Percentiles rank a stretch among this genome's conserved stretches.
phyloP scores from a whole-genome alignment of 2,329 filamentous ascomycete species.

The Aspergillus tamarii region DNA sequence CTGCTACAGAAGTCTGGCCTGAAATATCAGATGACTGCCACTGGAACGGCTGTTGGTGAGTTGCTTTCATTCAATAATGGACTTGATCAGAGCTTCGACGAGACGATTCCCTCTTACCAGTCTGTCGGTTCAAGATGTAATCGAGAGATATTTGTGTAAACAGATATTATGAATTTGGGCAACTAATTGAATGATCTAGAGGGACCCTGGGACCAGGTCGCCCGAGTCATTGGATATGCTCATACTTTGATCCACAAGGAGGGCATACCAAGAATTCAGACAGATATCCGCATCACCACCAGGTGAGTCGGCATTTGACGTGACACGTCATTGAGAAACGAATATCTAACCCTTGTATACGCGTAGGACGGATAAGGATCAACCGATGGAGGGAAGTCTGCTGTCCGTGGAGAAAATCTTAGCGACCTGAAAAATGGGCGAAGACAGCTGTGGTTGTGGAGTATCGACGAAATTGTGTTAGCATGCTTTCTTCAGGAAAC shows the following conservation, averaged over 20 bases:
- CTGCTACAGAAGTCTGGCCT: conserved; percentile 76
- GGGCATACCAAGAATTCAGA: conserved; percentile 79
- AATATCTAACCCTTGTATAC: neutral
- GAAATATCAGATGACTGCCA: conserved; percentile 81
- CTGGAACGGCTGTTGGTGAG: conserved; percentile 83
- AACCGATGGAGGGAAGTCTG: conserved; percentile 76
- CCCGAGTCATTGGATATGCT: conserved; percentile 75
- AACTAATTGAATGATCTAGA: conserved; percentile 55
- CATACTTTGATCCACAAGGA: conserved; percentile 72
- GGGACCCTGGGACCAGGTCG: conserved; percentile 83
- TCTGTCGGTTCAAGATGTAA: neutral
- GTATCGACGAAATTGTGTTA: neutral
- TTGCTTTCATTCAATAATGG: neutral
- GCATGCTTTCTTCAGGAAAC: neutral
- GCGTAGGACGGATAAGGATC: conserved; percentile 74
- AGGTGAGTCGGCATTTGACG: conserved; percentile 51
- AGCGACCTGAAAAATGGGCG: conserved; percentile 17
- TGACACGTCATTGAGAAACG: neutral
- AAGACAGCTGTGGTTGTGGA: neutral
- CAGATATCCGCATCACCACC: conserved; percentile 78
- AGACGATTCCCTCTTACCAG: neutral
- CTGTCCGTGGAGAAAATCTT: conserved; percentile 56
- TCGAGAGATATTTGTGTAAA: neutral
- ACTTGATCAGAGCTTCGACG: neutral
- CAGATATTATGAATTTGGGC: neutral